Conservation (phyloP, 139 green algal species). For the Picochlorum costavermella region DNA sequence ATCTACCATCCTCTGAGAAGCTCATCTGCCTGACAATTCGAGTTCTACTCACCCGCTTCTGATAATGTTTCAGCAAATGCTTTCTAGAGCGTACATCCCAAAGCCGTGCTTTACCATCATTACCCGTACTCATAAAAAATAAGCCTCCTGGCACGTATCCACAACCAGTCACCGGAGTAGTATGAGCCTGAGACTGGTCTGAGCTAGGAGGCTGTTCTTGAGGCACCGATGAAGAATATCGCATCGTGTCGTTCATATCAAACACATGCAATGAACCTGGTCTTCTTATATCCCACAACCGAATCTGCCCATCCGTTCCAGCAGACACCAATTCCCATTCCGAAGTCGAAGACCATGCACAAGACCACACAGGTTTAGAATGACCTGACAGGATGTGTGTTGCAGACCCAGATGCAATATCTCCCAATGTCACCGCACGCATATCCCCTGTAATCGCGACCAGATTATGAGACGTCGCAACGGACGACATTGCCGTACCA, state of each 20-base stretch:
- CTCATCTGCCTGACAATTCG: constrained; percentile 43
- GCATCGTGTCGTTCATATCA: constrained; percentile 44
- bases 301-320: constrained; percentile 41
- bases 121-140: constrained; percentile 55
- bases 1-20: constrained; percentile 42
- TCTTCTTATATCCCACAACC: constrained; percentile 69
- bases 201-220: not conserved
- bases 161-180: constrained; percentile 41
- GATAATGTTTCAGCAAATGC: constrained; percentile 63
- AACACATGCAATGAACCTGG: constrained; percentile 46
- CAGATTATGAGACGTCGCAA: constrained; percentile 50
- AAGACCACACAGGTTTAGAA: constrained; percentile 42
- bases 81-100: constrained; percentile 52
- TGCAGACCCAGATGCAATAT: constrained; percentile 54
- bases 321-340: constrained; percentile 69
- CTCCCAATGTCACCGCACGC: constrained; percentile 48
- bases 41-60: constrained; percentile 48
- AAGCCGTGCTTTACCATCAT: constrained; percentile 63
- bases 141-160: constrained; percentile 51
- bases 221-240: not conserved
- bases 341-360: constrained; percentile 52
- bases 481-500: constrained; percentile 55
- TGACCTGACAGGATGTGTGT: constrained; percentile 71
- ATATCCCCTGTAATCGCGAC: constrained; percentile 45
- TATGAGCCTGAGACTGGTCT: constrained; percentile 17